These are phyloP conservation scores for Lophium mytilinum DNA, from an alignment of 495 filamentous ascomycete genomes.

Conservation along the genomic window DNA sequence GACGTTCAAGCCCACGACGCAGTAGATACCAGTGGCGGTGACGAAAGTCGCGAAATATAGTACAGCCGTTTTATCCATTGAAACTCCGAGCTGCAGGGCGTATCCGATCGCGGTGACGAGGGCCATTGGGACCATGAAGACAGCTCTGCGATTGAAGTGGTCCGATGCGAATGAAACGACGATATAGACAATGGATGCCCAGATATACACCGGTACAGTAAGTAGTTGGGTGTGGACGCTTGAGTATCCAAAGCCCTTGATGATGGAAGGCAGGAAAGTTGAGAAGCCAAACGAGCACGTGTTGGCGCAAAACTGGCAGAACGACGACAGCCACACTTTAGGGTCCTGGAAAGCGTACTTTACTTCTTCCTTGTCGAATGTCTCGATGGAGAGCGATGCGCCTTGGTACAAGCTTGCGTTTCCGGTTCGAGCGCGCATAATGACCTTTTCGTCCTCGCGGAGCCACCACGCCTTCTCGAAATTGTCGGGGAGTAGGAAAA, in stretches of 20 bases:
- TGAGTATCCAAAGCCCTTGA: conserved; percentile 44
- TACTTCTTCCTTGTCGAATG: conserved; percentile 48
- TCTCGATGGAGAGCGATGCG: conserved; percentile 27
- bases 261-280: conserved; percentile 52
- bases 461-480: neutral
- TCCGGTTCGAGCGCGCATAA: conserved; percentile 43
- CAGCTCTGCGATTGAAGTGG: conserved; percentile 26
- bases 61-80: conserved; percentile 32
- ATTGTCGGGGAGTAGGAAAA: neutral
- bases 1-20: conserved; percentile 44
- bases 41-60: conserved; percentile 52
- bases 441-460: conserved; percentile 38
- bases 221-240: conserved; percentile 39
- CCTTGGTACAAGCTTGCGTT: conserved; percentile 40
- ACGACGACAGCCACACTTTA: conserved; percentile 29
- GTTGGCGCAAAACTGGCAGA: conserved; percentile 43
- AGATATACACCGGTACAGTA: conserved; percentile 36
- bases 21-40: conserved; percentile 44
- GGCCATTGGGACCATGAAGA: conserved; percentile 39
- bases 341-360: conserved; percentile 34
- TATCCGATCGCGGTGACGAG: conserved; percentile 46
- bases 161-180: conserved; percentile 4
- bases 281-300: conserved; percentile 50
- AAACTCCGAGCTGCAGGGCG: conserved; percentile 40
- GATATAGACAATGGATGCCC: conserved; percentile 2